Percentiles rank a stretch among this genome's conserved stretches.
Evolutionary conservation across 1,284 basidiomycete genomes (phyloP).

Genomic region (Neonothopanus nambi): DNA sequence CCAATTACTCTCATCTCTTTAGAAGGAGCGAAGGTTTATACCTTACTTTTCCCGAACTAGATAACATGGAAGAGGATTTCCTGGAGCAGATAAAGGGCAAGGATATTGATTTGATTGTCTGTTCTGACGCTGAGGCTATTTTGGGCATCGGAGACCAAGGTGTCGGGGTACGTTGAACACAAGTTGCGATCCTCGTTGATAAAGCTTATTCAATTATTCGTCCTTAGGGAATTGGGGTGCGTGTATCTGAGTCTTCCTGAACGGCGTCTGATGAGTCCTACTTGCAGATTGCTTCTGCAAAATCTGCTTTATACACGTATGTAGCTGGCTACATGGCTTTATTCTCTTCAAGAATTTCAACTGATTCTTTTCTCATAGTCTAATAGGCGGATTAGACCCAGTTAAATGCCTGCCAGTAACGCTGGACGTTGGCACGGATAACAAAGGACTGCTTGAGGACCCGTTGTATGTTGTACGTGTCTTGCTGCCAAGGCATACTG

Average conservation of each 20-base stretch:
- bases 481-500: not conserved
- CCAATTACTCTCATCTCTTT: slow-evolving; percentile 81
- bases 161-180: slow-evolving; percentile 34
- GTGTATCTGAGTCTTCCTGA: slow-evolving; percentile 16
- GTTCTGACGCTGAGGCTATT: slow-evolving; percentile 83
- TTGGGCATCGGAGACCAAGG: slow-evolving; percentile 81
- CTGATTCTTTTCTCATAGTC: slow-evolving; percentile 34
- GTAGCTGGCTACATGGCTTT: no score
- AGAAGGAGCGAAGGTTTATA: slow-evolving; percentile 72
- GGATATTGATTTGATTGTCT: slow-evolving; percentile 74
- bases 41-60: slow-evolving; percentile 61
- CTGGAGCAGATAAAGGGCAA: slow-evolving; percentile 62
- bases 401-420: slow-evolving; percentile 62
- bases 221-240: slow-evolving; percentile 47
- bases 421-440: slow-evolving; percentile 81
- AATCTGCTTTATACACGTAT: slow-evolving; percentile 81
- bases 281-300: slow-evolving; percentile 80
- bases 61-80: slow-evolving; percentile 77
- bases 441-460: slow-evolving; percentile 62
- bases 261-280: slow-evolving; percentile 1
- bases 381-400: slow-evolving; percentile 83
- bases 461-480: slow-evolving; percentile 65
- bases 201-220: not conserved
- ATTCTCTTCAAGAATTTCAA: not conserved
- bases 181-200: not conserved